phyloP scores from a whole-genome alignment of 768 basidiomycete species.

The Gymnopilus dilepis region DNA sequence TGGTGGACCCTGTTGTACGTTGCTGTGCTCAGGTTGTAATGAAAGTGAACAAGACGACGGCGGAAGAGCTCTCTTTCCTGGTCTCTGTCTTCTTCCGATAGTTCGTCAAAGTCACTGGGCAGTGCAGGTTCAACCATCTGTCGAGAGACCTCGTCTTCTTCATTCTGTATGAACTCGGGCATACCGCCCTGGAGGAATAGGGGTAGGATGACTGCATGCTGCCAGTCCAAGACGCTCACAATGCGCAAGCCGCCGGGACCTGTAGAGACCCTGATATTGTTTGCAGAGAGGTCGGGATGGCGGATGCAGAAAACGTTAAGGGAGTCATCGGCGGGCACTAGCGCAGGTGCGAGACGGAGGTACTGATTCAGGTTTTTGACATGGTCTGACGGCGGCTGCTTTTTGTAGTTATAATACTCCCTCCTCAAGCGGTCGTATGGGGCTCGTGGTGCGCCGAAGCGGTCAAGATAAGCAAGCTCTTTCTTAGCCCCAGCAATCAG shows the following conservation, averaged over 20 bases:
- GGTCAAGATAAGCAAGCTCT: conserved; percentile 52
- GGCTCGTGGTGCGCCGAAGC: conserved; percentile 52
- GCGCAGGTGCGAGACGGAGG: conserved; percentile 51
- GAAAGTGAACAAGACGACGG: too few relatives aligned
- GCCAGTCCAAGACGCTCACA: too few relatives aligned
- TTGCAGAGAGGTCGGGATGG: conserved; percentile 55
- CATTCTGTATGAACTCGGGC: too few relatives aligned
- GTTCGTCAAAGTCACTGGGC: too few relatives aligned
- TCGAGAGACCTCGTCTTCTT: too few relatives aligned
- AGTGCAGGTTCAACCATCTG: too few relatives aligned
- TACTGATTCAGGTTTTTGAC: conserved; percentile 54
- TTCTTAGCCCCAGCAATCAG: conserved; percentile 49
- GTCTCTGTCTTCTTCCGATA: too few relatives aligned
- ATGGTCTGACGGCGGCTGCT: conserved; percentile 49
- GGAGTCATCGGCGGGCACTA: conserved; percentile 45
- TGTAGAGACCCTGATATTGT: conserved; percentile 52
- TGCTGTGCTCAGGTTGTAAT: too few relatives aligned
- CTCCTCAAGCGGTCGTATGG: conserved; percentile 49
- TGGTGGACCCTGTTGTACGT: too few relatives aligned
- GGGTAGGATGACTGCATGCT: too few relatives aligned
- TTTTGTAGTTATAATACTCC: conserved; percentile 47
- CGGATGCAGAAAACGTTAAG: conserved; percentile 53
- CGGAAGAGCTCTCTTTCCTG: too few relatives aligned
- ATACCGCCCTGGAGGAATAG: too few relatives aligned
- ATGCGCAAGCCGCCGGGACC: conserved; percentile 43